Base-by-base conservation (phyloP, 2,329 filamentous ascomycete genomes). In the Arthrinium puccinioides region DNA sequence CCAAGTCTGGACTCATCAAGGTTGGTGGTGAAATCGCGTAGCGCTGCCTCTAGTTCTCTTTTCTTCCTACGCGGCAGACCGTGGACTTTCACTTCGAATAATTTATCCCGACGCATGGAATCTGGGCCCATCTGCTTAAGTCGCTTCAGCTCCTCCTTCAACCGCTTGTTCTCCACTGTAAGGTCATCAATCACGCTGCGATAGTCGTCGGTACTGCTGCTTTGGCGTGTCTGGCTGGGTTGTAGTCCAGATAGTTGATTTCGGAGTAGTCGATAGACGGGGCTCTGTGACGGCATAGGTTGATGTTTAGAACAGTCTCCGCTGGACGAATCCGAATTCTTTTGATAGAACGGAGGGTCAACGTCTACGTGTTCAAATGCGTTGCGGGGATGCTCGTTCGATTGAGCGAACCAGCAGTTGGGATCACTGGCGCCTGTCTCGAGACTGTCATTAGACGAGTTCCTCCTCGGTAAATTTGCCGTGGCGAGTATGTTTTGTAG, bases 171-270 rank as follows among this genome's bases (percentile, higher is more conserved):
- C 53, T 88, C 83, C 19, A 94, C 67, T 0, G 87, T 94, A 41
- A 94, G 60, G 54, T 94, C 87, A 50, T 94, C 87, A 32, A 94
- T 94, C 13, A 94, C 85, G 46, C 83, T 83, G 32, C 87, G 72
- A 42, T 79, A 89, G 39, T 89, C 86, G 39, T 85, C 84, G 20
- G 75, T 78, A 35, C 79, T 82, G 52, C 76, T 85, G 52, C 62
- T 75, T 6, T 36, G 16, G 15, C 59, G 74, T 3, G 62, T 61
- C 25, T 54, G 40, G 0, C 52, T 50, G 4, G 59, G 40, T 38
- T 8, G 55, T 3, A 27, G 48, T 14, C 43, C 21, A 21, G 27
- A 23, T 16, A 23, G 8, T 13, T 49, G 32, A 41, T 32, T 40
- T 7, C 51, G 48, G 1, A 46, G 40, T 19, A 47, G 55, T 4